phyloP scores from a whole-genome alignment of 169 alveolate species.

The Theileria orientalis region DNA sequence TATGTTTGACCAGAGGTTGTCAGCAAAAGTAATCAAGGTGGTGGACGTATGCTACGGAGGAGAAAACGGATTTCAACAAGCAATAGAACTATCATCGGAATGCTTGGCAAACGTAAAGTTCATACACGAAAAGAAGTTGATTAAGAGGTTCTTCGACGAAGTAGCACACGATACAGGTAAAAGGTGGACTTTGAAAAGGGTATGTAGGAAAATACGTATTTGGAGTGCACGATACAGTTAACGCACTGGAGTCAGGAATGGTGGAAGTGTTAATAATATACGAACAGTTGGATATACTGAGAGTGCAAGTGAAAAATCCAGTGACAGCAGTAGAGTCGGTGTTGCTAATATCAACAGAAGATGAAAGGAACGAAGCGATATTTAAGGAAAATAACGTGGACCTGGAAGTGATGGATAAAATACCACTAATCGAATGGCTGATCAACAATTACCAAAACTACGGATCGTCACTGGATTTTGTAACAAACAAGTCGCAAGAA shows the following conservation, averaged over 20 bases:
- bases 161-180: conserved; percentile 96
- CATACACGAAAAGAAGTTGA: conserved; percentile 87
- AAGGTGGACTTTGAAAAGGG: not conserved
- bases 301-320: conserved; percentile 84
- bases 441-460: conserved; percentile 91
- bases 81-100: conserved; percentile 93
- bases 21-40: conserved; percentile 89
- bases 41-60: conserved; percentile 99
- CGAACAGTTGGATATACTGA: conserved; percentile 88
- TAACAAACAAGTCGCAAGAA: conserved; percentile 95
- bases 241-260: conserved; percentile 94
- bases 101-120: conserved; percentile 89
- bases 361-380: conserved; percentile 61
- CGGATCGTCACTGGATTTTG: conserved; percentile 94
- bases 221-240: conserved; percentile 94
- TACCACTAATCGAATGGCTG: conserved; percentile 95
- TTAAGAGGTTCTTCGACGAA: conserved; percentile 93
- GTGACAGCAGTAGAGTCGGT: conserved; percentile 75
- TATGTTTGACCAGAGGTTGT: conserved; percentile 93
- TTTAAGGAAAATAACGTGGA: conserved; percentile 81
- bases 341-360: conserved; percentile 56
- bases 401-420: conserved; percentile 87
- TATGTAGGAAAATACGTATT: conserved; percentile 84
- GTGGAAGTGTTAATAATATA: conserved; percentile 91
- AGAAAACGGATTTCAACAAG: conserved; percentile 98